phyloP scores from a whole-genome alignment of 2,329 filamentous ascomycete genomes.

The Ceratocystis cacaofunesta region DNA sequence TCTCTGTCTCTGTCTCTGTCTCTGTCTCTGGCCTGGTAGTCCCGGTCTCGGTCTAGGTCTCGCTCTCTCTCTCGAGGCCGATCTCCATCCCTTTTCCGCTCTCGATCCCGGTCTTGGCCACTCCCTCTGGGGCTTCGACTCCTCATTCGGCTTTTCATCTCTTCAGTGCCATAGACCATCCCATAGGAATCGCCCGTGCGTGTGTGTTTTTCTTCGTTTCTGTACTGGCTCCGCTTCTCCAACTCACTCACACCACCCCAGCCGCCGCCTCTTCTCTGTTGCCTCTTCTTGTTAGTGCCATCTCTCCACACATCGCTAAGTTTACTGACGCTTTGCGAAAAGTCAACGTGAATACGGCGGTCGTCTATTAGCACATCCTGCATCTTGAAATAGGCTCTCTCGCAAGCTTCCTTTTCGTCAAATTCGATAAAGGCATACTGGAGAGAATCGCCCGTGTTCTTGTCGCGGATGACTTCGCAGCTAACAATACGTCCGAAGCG shows the following conservation, averaged over 20 bases:
- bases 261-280: slow-evolving; percentile 47
- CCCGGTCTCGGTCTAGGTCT: slow-evolving; percentile 17
- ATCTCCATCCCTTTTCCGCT: slow-evolving; percentile 18
- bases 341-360: slow-evolving; percentile 94
- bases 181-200: slow-evolving; percentile 37
- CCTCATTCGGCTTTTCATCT: slow-evolving; percentile 29
- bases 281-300: slow-evolving; percentile 68
- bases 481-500: slow-evolving; percentile 91
- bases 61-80: not conserved
- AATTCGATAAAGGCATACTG: slow-evolving; percentile 99
- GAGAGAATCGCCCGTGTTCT: slow-evolving; percentile 82
- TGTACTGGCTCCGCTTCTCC: slow-evolving; percentile 83
- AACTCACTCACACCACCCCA: slow-evolving; percentile 82
- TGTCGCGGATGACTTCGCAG: slow-evolving; percentile 90
- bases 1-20: slow-evolving; percentile 23
- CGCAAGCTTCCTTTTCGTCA: slow-evolving; percentile 80
- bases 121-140: slow-evolving; percentile 21
- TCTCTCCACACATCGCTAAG: slow-evolving; percentile 81
- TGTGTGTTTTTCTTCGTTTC: slow-evolving; percentile 40
- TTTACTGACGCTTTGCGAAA: slow-evolving; percentile 85
- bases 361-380: slow-evolving; percentile 94
- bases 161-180: slow-evolving; percentile 68
- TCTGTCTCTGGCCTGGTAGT: slow-evolving; percentile 19
- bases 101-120: slow-evolving; percentile 4
- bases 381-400: slow-evolving; percentile 97